phyloP scores from a whole-genome alignment of 2,329 filamentous ascomycete species.

The Fusarium sp. region DNA sequence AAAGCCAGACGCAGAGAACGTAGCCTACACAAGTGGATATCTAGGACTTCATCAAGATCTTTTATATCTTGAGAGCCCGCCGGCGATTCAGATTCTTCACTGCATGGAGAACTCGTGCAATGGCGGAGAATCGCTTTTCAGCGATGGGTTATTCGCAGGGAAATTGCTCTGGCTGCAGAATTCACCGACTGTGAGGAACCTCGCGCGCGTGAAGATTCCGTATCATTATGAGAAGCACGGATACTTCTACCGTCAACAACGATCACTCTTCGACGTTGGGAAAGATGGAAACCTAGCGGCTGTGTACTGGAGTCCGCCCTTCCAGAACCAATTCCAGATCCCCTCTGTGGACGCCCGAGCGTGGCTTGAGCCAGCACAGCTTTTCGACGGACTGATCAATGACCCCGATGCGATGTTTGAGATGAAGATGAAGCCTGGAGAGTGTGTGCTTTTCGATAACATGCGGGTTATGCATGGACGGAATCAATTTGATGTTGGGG shows the following conservation, averaged over 20 bases:
- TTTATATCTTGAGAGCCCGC: slow-evolving; percentile 84
- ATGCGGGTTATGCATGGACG: slow-evolving; percentile 86
- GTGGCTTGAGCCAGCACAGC: slow-evolving; percentile 64
- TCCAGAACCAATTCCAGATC: slow-evolving; percentile 70
- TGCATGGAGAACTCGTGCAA: slow-evolving; percentile 83
- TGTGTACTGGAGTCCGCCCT: slow-evolving; percentile 79
- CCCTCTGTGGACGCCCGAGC: slow-evolving; percentile 40
- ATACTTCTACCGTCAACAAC: slow-evolving; percentile 70
- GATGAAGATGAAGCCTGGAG: slow-evolving; percentile 80
- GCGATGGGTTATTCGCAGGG: slow-evolving; percentile 76
- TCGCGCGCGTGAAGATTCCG: slow-evolving; percentile 62
- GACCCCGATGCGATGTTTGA: slow-evolving; percentile 71
- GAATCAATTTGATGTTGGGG: slow-evolving; percentile 74
- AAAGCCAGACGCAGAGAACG: slow-evolving; percentile 85
- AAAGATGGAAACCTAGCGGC: slow-evolving; percentile 44
- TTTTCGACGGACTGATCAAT: slow-evolving; percentile 72
- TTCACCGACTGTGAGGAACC: slow-evolving; percentile 46
- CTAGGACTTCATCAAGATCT: slow-evolving; percentile 95
- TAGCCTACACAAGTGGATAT: slow-evolving; percentile 86
- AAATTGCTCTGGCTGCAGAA: slow-evolving; percentile 51
- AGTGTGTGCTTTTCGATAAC: slow-evolving; percentile 96
- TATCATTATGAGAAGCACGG: slow-evolving; percentile 79
- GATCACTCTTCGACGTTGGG: slow-evolving; percentile 64
- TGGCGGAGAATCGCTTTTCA: slow-evolving; percentile 89
- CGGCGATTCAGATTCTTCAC: slow-evolving; percentile 88